These are phyloP conservation scores for Aspergillus sp. DNA, from an alignment of 2,329 filamentous ascomycete genomes.

Conservation along the genomic window DNA sequence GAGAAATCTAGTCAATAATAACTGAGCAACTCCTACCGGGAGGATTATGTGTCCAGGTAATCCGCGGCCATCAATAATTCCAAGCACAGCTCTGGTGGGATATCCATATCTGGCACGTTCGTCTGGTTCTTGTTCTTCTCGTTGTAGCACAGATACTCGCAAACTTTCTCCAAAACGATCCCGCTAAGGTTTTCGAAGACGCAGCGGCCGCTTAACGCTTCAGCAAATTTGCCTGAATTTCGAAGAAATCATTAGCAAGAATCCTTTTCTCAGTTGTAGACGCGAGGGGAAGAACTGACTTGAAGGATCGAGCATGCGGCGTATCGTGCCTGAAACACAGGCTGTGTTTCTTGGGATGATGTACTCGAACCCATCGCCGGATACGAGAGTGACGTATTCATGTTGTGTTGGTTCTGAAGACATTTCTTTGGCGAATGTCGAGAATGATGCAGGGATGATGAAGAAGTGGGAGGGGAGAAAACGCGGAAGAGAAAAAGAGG, in stretches of 20 bases:
- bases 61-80: conserved; percentile 68
- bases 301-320: conserved; percentile 62
- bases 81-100: conserved; percentile 63
- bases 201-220: conserved; percentile 58
- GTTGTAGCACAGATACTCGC: conserved; percentile 69
- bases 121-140: conserved; percentile 61
- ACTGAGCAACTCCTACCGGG: neutral
- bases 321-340: conserved; percentile 61
- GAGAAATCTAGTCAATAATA: neutral
- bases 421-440: conserved; percentile 9
- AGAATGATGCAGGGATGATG: neutral
- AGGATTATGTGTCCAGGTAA: conserved; percentile 54
- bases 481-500: neutral
- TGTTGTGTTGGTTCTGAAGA: conserved; percentile 24
- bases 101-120: conserved; percentile 66
- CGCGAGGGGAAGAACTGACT: conserved; percentile 46
- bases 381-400: conserved; percentile 64
- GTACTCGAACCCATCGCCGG: conserved; percentile 65
- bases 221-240: conserved; percentile 58
- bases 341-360: conserved; percentile 61
- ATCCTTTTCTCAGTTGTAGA: neutral
- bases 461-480: neutral
- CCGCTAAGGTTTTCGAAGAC: conserved; percentile 63
- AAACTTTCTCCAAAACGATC: conserved; percentile 65
- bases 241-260: neutral